Percentiles rank a stretch among this genome's conserved stretches.
Evolutionary conservation across 306 rosid species (phyloP).

Genomic region (Casuarina equisetifolia): DNA sequence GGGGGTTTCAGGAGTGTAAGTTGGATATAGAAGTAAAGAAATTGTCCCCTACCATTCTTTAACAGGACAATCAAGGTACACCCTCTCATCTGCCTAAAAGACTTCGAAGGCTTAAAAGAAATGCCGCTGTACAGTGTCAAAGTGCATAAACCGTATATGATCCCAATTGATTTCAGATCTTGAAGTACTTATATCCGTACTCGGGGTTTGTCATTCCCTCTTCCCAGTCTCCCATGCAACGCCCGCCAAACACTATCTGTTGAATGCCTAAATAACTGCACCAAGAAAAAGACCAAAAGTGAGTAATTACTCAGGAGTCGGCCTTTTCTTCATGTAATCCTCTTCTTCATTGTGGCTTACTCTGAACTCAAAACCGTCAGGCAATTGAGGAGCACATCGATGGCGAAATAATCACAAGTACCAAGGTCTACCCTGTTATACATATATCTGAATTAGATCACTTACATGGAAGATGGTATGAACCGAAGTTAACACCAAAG

Average conservation of each 20-base stretch:
- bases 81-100: not conserved
- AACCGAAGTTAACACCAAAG: not conserved
- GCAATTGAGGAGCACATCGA: conserved; percentile 89
- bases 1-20: no score
- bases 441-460: conserved; percentile 20
- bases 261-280: conserved; percentile 87
- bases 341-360: conserved; percentile 50
- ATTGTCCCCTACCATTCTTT: no score
- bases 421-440: conserved; percentile 90
- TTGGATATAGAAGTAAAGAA: no score
- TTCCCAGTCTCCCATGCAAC: conserved; percentile 88
- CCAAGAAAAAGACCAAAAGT: conserved; percentile 5
- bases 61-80: no score
- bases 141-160: not conserved
- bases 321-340: not conserved
- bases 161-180: conserved; percentile 39
- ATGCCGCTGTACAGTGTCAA: not conserved
- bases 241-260: conserved; percentile 85
- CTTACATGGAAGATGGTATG: not conserved
- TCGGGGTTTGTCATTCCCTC: conserved; percentile 84
- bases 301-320: not conserved
- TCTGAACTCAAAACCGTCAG: conserved; percentile 80
- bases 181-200: conserved; percentile 81
- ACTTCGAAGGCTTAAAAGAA: not conserved
- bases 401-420: conserved; percentile 73